Percentiles rank a stretch among this genome's conserved stretches.
Evolutionary conservation across 2,329 filamentous ascomycete genomes (phyloP).

Genomic region (Diaporthe sp.): DNA sequence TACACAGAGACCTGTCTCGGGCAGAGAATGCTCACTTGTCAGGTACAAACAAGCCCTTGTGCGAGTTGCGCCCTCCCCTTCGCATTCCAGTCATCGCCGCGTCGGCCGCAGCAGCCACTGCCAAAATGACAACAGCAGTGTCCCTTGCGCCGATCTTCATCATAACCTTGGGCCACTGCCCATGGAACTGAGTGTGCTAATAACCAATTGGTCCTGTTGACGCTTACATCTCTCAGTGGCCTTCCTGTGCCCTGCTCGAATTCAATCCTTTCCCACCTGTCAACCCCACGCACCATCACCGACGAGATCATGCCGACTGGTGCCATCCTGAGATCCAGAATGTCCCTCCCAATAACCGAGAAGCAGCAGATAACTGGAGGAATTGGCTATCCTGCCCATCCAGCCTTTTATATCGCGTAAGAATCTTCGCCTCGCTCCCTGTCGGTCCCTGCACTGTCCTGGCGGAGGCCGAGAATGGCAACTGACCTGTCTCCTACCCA

Average conservation of each 20-base stretch:
- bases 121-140: background rate
- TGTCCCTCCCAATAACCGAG: slow-evolving; percentile 37
- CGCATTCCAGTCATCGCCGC: background rate
- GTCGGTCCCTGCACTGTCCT: background rate
- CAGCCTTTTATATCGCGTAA: slow-evolving; percentile 35
- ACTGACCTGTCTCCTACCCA: slow-evolving; percentile 2
- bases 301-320: slow-evolving; percentile 30
- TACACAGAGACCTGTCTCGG: slow-evolving; percentile 22
- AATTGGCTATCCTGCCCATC: slow-evolving; percentile 27
- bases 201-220: background rate
- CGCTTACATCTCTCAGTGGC: background rate
- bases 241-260: background rate
- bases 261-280: background rate
- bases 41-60: background rate
- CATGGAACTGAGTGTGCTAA: background rate
- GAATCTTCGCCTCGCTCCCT: background rate
- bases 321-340: slow-evolving; percentile 17
- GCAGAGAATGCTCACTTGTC: background rate
- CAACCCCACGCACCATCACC: background rate
- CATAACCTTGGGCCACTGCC: background rate
- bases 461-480: background rate
- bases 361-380: slow-evolving; percentile 17
- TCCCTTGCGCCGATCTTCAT: slow-evolving; percentile 11
- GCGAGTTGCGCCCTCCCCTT: background rate
- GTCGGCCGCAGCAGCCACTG: background rate